phyloP scores from a whole-genome alignment of 225 moss, liverwort and hornwort species.

The Asterella californica region DNA sequence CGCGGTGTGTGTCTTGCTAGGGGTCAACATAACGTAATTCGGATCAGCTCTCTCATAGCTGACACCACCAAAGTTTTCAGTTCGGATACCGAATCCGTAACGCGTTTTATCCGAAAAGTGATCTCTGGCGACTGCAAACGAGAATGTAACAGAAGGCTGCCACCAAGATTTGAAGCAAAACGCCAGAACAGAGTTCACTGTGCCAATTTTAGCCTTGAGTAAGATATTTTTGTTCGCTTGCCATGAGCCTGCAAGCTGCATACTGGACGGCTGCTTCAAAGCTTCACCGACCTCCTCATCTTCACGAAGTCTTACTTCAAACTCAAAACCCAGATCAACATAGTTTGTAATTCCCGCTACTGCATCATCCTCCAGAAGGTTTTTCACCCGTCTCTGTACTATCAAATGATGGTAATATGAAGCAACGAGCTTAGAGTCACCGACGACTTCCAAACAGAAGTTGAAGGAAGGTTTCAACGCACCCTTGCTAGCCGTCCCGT shows the following conservation, averaged over 20 bases:
- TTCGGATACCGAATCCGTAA: conserved; percentile 78
- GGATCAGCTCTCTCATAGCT: conserved; percentile 95
- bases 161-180: conserved; percentile 92
- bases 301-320: conserved; percentile 63
- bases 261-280: conserved; percentile 44
- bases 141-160: conserved; percentile 89
- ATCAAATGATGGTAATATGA: conserved; percentile 97
- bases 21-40: conserved; percentile 92
- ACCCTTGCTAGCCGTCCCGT: conserved; percentile 76
- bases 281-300: conserved; percentile 15
- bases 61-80: conserved; percentile 90
- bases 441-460: conserved; percentile 74
- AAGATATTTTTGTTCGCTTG: conserved; percentile 91
- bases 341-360: conserved; percentile 95
- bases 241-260: conserved; percentile 93
- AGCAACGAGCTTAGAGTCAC: conserved; percentile 75
- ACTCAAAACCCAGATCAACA: conserved; percentile 86
- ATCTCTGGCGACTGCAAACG: conserved; percentile 81
- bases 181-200: conserved; percentile 60
- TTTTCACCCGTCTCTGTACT: conserved; percentile 93
- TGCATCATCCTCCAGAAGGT: conserved; percentile 74
- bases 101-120: conserved; percentile 56
- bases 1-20: conserved; percentile 82
- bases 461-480: conserved; percentile 87
- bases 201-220: conserved; percentile 86